Percentiles rank a stretch among this genome's conserved stretches.
Evolutionary conservation across 352 stramenopile species (phyloP).

Genomic region (Aphanomyces astaci): DNA sequence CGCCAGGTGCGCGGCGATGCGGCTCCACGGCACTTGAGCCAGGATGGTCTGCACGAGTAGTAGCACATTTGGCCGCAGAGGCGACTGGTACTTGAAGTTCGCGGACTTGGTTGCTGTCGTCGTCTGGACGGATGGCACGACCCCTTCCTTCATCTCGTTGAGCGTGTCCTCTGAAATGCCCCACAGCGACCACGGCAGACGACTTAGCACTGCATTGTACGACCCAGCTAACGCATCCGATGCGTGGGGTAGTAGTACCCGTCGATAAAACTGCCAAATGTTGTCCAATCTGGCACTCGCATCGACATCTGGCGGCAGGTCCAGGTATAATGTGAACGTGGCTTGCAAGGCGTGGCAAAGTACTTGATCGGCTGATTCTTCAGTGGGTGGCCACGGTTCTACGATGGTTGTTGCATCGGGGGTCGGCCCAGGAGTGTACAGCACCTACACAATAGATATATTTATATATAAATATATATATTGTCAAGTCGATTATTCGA

Average conservation of each 20-base stretch:
- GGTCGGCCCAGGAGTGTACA: conserved; percentile 69
- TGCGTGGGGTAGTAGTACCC: conserved; percentile 59
- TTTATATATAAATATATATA: too few relatives aligned
- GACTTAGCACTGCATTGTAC: conserved; percentile 72
- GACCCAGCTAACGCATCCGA: conserved; percentile 72
- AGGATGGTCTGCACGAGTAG: conserved; percentile 7
- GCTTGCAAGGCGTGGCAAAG: conserved; percentile 1
- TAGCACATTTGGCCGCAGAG: conserved; percentile 11
- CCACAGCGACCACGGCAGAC: conserved; percentile 78
- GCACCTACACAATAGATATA: too few relatives aligned
- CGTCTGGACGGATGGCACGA: too few relatives aligned
- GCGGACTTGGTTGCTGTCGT: too few relatives aligned
- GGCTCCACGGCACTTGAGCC: neutral
- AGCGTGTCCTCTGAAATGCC: conserved; percentile 72
- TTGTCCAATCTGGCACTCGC: conserved; percentile 45
- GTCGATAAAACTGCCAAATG: conserved; percentile 75
- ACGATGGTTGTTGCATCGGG: conserved; percentile 57
- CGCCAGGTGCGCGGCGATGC: conserved; percentile 3
- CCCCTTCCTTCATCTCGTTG: conserved; percentile 46
- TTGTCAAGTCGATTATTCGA: too few relatives aligned
- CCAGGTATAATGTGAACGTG: neutral
- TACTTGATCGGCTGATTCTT: neutral
- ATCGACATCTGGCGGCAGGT: neutral
- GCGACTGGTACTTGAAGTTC: conserved; percentile 18
- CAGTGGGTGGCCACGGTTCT: conserved; percentile 42